A percentile compares a stretch with the other conserved stretches of the same genome.
These are phyloP conservation scores for Boletus fagicola DNA, from an alignment of 768 basidiomycete genomes.

Conservation along the genomic window DNA sequence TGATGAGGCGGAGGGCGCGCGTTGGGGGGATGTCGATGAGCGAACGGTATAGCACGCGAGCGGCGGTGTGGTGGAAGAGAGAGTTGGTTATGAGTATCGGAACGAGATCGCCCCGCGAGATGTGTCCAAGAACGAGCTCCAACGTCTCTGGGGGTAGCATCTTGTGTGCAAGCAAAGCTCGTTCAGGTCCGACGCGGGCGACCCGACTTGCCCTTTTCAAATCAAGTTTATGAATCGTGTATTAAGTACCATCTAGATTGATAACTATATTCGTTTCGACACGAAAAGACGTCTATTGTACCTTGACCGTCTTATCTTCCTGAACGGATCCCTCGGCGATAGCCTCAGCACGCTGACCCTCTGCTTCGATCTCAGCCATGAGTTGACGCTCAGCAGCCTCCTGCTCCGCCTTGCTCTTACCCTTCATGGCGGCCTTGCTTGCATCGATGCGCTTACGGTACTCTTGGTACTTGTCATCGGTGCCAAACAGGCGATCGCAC, in stretches of 20 bases:
- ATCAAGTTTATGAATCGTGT: constrained; percentile 9
- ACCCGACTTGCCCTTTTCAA: background rate
- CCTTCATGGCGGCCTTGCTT: constrained; percentile 56
- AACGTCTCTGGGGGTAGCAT: constrained; percentile 39
- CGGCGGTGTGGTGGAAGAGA: constrained; percentile 28
- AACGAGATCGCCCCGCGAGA: constrained; percentile 29
- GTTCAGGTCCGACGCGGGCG: background rate
- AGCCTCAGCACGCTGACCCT: constrained; percentile 69
- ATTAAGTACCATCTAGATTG: constrained; percentile 8
- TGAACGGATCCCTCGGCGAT: constrained; percentile 40
- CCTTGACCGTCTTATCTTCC: constrained; percentile 24
- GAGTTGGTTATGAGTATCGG: constrained; percentile 24
- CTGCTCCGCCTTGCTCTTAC: constrained; percentile 51
- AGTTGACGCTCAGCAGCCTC: constrained; percentile 58
- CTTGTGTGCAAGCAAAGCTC: no score
- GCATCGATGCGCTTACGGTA: constrained; percentile 68
- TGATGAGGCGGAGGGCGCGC: constrained; percentile 38
- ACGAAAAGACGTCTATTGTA: constrained; percentile 20
- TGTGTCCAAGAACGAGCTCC: constrained; percentile 30
- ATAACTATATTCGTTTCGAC: background rate
- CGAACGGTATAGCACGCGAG: constrained; percentile 37
- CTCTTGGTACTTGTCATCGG: constrained; percentile 84
- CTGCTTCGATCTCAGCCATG: constrained; percentile 67
- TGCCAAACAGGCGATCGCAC: constrained; percentile 88
- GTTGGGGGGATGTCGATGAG: constrained; percentile 35